These are phyloP conservation scores for Bretschneidera sinensis DNA, from an alignment of 345 rosid species.

Conservation along the genomic window DNA sequence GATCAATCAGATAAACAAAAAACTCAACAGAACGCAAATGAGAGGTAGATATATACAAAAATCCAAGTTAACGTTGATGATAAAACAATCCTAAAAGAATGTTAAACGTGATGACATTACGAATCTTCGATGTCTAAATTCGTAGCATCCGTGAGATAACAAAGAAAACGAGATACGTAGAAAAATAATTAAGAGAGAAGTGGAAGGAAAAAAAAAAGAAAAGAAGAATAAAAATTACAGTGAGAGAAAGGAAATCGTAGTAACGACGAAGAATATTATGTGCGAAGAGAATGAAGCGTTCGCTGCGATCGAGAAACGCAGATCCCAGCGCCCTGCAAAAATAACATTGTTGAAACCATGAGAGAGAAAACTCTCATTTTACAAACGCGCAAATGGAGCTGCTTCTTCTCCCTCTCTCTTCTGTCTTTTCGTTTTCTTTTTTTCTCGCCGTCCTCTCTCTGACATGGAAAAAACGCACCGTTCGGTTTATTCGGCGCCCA, in stretches of 20 bases:
- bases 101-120: background rate
- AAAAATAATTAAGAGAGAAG: background rate
- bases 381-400: constrained; percentile 38
- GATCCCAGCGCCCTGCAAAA: constrained; percentile 50
- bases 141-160: background rate
- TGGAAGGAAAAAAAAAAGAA: background rate
- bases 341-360: constrained; percentile 32
- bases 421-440: no score
- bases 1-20: constrained; percentile 9
- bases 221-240: constrained; percentile 19
- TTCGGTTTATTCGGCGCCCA: constrained; percentile 30
- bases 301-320: constrained; percentile 43
- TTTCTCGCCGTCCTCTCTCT: no score
- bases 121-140: constrained; percentile 8
- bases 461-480: constrained; percentile 33
- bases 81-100: background rate
- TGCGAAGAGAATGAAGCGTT: constrained; percentile 22
- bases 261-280: constrained; percentile 20
- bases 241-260: constrained; percentile 16
- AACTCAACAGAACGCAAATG: background rate
- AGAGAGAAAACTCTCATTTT: constrained; percentile 10
- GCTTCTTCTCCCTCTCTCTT: constrained; percentile 19
- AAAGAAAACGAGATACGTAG: background rate
- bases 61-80: constrained; percentile 28
- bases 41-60: constrained; percentile 5